Evolutionary conservation across 176 grass and related monocot genomes (phyloP), one percentile per base, ranked within the genome.

Genomic region (Saccharum officinarum): DNA sequence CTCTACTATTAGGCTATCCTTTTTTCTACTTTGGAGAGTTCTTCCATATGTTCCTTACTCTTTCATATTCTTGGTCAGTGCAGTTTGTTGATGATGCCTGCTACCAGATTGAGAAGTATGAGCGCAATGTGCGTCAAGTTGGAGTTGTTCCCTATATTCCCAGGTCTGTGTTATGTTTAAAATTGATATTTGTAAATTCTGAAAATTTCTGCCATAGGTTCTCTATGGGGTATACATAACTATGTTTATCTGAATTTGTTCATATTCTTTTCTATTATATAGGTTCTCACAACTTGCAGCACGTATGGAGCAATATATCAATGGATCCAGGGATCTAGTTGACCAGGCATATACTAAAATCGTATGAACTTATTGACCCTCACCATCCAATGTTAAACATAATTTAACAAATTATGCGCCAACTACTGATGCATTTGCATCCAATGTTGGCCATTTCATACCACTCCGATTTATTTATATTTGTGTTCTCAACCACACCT

Each of bases 21-120:
- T 77, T 67, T 11, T 80, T 28, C 18, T 55, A 40, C 20, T 49
- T 46, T 69, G 30, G 37, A 23, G 54, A 47, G 36, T 74, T 36
- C 6, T 49, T 61, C 59, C 17, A 39, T 71, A 69, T 74, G 54
- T 78, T 70, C 30, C 64, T 89, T 82, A 87, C 5, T 75, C 28
- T 30, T 86, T 69, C 11, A 8, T 33, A 71, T 77, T 82, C 65
- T 85, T 68, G 74, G 75, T 71, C 77, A 50, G 66, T 81, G 42
- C 85, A 97, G 93, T 93, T 95, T 86, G 78, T 98, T 76, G 96
- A 98, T 82, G 96, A 98, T 87, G 91, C 93, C 55, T 98, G 93
- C 60, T 98, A 83, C 87, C 93, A 93, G 85, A 86, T 98, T 71
- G 96, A 98, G 84, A 98, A 95, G 50, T 90, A 89, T 85, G 93